Evolutionary conservation across 2,329 filamentous ascomycete genomes (phyloP), one percentile per base, ranked within the genome.

Genomic region (Thielaviopsis euricoi): DNA sequence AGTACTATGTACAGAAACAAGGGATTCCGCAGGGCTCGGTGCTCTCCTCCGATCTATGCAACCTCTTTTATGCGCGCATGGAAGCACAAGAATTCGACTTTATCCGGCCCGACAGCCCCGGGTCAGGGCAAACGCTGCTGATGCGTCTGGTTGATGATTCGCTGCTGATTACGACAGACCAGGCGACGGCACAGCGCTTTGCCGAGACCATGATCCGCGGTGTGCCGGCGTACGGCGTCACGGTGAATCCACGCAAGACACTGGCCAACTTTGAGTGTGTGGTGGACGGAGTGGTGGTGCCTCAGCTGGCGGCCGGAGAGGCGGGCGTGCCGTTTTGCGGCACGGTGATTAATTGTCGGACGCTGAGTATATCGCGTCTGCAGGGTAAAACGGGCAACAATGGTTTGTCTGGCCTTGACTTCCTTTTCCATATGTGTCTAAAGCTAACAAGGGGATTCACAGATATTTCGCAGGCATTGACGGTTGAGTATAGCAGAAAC

Each of bases 1-100:
- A 85, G 63, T 89, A 83, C 67, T 96, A 93, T 67, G 80, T 88
- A 23, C 93, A 98, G 68, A 91, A 83, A 68, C 74, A 78, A 22
- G 93, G 93, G 15, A 97, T 98, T 46, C 90, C 93, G 0, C 93
- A 98, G 68, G 93, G 93, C 7, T 96, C 90, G 0, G 79, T 96
- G 1, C 68, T 98, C 5, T 96, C 90, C 0, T 87, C 85, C 50
- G 75, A 89, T 48, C 75, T 98, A 5, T 97, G 93, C 74, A 97
- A 89, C 70, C 91, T 95, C 70, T 96, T 97, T 69, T 98, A 98
- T 67, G 90, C 87, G 6, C 83, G 93, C 62, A 78, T 97, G 1
- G 93, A 98, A 69, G 71, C 71, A 6, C 75, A 82, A 25, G 73
- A 84, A 15, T 73, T 97, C 2, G 67, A 66, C 0, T 97, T 96